These are phyloP conservation scores for Ophiostoma sp. DNA, from an alignment of 2,329 filamentous ascomycete genomes.

Conservation along the genomic window DNA sequence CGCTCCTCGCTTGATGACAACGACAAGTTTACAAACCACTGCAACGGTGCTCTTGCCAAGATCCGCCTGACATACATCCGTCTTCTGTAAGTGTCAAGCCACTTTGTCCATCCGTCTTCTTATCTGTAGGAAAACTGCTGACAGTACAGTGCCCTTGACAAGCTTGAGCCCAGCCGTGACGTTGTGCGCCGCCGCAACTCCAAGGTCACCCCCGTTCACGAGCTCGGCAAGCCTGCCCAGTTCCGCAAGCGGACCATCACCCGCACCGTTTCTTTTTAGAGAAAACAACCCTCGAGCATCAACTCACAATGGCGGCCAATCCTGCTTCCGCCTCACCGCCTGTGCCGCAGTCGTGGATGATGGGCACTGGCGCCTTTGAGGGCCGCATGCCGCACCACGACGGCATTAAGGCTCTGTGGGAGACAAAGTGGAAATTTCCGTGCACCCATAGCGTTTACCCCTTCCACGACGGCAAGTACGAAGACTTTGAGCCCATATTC, in stretches of 20 bases:
- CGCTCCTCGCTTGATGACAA: constrained; percentile 24
- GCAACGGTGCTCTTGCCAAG: constrained; percentile 41
- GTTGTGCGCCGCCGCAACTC: constrained; percentile 30
- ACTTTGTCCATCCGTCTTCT: not conserved
- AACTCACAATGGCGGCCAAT: not conserved
- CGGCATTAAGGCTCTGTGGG: constrained; percentile 61
- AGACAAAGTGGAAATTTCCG: constrained; percentile 69
- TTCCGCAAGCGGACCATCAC: constrained; percentile 36
- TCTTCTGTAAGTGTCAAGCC: constrained; percentile 24
- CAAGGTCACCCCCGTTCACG: constrained; percentile 27
- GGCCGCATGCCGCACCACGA: constrained; percentile 51
- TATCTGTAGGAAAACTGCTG: not conserved
- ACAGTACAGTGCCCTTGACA: constrained; percentile 26
- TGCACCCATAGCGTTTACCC: constrained; percentile 61
- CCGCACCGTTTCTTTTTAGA: constrained; percentile 28
- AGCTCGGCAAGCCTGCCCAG: constrained; percentile 27
- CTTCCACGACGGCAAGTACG: constrained; percentile 65
- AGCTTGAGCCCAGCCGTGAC: constrained; percentile 19
- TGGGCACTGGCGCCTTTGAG: constrained; percentile 42
- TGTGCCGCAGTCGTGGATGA: constrained; percentile 37
- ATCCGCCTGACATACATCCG: constrained; percentile 44
- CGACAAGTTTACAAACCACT: constrained; percentile 38
- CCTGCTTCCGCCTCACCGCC: not conserved
- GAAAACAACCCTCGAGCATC: not conserved
- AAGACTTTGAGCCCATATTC: constrained; percentile 67